A percentile compares a stretch with the other conserved stretches of the same genome.
These are phyloP conservation scores for Astrephomene gubernaculifera DNA, from an alignment of 139 green algal species.

Conservation along the genomic window DNA sequence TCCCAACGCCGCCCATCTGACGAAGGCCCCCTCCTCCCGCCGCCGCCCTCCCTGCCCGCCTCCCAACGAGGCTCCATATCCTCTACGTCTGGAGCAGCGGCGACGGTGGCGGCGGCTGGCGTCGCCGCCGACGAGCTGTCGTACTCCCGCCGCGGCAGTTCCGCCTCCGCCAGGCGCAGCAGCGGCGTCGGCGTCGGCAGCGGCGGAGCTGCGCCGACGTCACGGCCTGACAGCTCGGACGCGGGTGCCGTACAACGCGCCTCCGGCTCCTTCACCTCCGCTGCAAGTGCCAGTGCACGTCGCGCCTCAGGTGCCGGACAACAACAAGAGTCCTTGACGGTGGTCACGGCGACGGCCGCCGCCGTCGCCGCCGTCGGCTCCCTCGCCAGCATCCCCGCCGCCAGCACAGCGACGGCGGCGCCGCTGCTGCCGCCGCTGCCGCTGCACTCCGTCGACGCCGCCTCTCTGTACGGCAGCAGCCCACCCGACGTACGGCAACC, in stretches of 20 bases:
- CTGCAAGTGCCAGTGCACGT: background rate
- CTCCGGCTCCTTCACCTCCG: background rate
- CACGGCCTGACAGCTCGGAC: background rate
- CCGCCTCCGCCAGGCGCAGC: background rate
- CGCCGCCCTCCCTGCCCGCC: too few relatives aligned
- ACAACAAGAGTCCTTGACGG: too few relatives aligned
- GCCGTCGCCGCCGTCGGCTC: background rate
- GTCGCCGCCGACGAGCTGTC: too few relatives aligned
- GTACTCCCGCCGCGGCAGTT: background rate
- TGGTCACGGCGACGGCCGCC: background rate
- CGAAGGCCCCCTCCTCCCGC: too few relatives aligned
- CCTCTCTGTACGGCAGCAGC: background rate
- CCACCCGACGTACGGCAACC: background rate
- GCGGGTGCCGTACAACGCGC: background rate
- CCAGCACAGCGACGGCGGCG: background rate
- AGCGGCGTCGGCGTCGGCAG: slow-evolving; percentile 3
- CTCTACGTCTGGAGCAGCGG: too few relatives aligned
- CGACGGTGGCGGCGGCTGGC: too few relatives aligned
- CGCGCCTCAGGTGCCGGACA: background rate
- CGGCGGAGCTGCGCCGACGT: background rate
- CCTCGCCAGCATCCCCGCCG: background rate
- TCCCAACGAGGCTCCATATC: too few relatives aligned
- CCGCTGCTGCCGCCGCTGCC: background rate
- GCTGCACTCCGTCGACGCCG: background rate
- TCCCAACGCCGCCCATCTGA: too few relatives aligned